Evolutionary conservation across 1,284 basidiomycete genomes (phyloP), one percentile per base, ranked within the genome.

Genomic region (Phlebopus sp.): DNA sequence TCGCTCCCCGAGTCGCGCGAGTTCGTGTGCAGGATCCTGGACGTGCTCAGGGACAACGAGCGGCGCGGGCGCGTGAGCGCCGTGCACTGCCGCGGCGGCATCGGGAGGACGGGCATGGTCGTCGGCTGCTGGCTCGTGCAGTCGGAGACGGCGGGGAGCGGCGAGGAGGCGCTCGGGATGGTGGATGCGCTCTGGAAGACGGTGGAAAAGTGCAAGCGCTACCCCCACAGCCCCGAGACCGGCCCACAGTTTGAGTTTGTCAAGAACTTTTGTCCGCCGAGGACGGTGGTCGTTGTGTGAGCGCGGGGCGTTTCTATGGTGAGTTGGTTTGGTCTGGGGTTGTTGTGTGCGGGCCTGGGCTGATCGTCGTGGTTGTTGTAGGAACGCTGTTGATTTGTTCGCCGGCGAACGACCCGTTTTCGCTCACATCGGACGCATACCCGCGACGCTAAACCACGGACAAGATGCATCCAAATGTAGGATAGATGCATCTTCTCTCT

Each of bases 41-140:
- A 69, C 41, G 78, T 83, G 10, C 67, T 87, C 10, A 58, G 72
- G 25, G 79, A 81, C 58, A 82, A 82, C 55, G 76, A 80, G 53
- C 58, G 58, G 10, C 71, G 78, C 1, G 78, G 76, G 1, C 72
- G 84, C 14, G 73, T 81, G 37, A 71, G 69, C 15, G 86, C 84
- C 7, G 84, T 89, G 4, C 86, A 89, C 59, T 89, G 86, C 59
- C 76, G 84, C 13, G 86, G 86, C 5, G 86, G 86, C 0, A 88
- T 89, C 45, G 86, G 86, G 2, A 69, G 86, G 36, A 89, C 86
- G 1, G 86, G 86, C 13, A 77, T 85, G 68, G 81, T 88, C 25
- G 77, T 88, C 41, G 84, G 86, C 8, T 88, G 85, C 59, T 87
- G 84, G 84, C 77, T 89, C 35, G 81, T 88, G 36, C 79, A 87